Evolutionary conservation across 2,329 filamentous ascomycete species (phyloP), one percentile per base, ranked within the genome.

Genomic region (Colletotrichum limetticola): DNA sequence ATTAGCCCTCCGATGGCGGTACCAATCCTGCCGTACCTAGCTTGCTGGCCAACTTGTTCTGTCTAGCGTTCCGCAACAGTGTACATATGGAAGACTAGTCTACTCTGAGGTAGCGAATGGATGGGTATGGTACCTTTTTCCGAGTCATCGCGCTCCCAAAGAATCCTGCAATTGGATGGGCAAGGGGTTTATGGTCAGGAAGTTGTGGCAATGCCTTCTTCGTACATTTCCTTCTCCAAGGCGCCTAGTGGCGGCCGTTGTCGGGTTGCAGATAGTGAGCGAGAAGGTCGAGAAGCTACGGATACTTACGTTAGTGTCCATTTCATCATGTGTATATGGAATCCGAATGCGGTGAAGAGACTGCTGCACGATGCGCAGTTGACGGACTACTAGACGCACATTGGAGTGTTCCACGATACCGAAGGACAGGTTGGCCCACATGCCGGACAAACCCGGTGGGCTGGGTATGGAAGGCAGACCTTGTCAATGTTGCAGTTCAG

Each of bases 1-100:
- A 72, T 64, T 72, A 72, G 69, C 58, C 69, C 65, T 63, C 69
- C 69, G 69, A 69, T 72, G 58, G 65, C 14, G 53, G 58, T 28
- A 59, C 58, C n/a, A 32, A 63, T 60, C 9, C 28, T 32, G 49
- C 56, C 64, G 59, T 62, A 32, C 42, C 37, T 37, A 57, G 32
- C 32, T 24, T 58, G 53, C 53, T n/a, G 24, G 22, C 19, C 19
- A 32, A n/a, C 22, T 57, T 26, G 11, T 32, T 53, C 28, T 7
- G 69, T 22, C 37, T 55, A 68, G 58, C 69, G 53, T 35, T 19
- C 22, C 22, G 14, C 4, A 22, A 49, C n/a, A n/a, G 49, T 57
- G 62, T 46, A 16, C 26, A 19, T 42, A 42, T 42, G 35, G 6
- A 42, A 52, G 19, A n/a, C 22, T 35, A 55, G 46, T 64, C 60